Base-by-base conservation (phyloP, 768 basidiomycete species). In the Agaricus subrufescens region DNA sequence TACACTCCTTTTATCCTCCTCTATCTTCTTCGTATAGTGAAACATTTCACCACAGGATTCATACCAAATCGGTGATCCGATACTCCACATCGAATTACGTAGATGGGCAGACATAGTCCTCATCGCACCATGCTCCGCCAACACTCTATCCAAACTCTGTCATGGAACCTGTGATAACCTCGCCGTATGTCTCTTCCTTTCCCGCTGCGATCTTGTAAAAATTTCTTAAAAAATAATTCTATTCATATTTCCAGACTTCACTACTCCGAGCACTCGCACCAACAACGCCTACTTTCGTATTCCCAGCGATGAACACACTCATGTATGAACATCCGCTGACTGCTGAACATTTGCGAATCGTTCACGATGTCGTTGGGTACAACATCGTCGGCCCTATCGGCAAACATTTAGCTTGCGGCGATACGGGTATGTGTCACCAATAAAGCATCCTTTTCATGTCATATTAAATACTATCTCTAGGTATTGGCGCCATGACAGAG, bases 221-320 rank as follows among this genome's bases (percentile, higher is more conserved):
- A 31, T 8, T 14, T 2, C 19, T 31, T 37, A 25, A 19, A 43
- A 46, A 27, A 19, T 14, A 29, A 26, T 31, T 14, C n/a, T 2
- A 11, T 6, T 25, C 5, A 25, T 14, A 38, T 38, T 31, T 45
- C 25, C 60, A 88, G 87, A 87, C 85, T 10, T 88, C 93, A 12
- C 78, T 97, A 3, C 80, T 97, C 58, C 85, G 93, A 23, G 95
- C 93, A 0, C 74, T 96, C 0, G 77, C 89, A 2, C 91, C 94
- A 0, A 77, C 81, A 5, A 97, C 92, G 0, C 89, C 90, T 6
- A 94, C 92, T 6, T 93, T 88, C 65, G 71, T 98, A 38, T 98
- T 95, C 66, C 96, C 96, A 1, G 97, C 96, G 0, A 99, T 98
- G 96, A 99, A 99, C 69, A 98, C 97, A 3, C 76, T 92, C 61